Evolutionary conservation across 352 stramenopile species (phyloP), one percentile per base, ranked within the genome.

Genomic region (Thalassiosira mediterranea): DNA sequence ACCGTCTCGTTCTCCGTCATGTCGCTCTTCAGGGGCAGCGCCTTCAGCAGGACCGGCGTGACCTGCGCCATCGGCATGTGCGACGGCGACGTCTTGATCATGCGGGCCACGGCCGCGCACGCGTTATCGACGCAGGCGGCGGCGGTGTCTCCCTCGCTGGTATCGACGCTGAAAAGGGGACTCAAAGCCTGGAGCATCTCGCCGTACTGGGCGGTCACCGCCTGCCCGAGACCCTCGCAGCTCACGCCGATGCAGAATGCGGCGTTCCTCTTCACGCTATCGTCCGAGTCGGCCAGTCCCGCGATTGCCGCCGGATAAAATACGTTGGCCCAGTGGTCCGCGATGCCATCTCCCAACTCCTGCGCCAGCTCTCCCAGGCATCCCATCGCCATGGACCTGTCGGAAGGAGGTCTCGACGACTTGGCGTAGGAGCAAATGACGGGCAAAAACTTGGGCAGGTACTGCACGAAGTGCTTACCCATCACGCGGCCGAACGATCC

Each of bases 1-100:
- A 98, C 95, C 11, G 96, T 95, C 67, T 95, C 87, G 75, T 96
- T 98, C 87, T 99, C 97, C 61, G 96, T 95, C 80, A 97, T 96
- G 87, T 99, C 97, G 52, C 89, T 95, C 88, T 98, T 98, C 52
- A 99, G 87, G 21, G 97, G 97, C 47, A 99, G 81, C 31, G 90
- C 88, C 52, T 90, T 88, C 17, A 99, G 87, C 42, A 99, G 88
- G 56, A 97, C 95, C 7, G 96, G 96, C 49, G 99, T 78, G 54
- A 99, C 95, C 64, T 97, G 91, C 56, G 94, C 89, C 49, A 98
- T 82, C 23, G 96, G 96, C 44, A 98, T 85, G 44, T 89, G 88
- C 11, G 70, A 82, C 15, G 89, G 89, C 21, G 68, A 90, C 26
- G 87, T 79, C 65, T 96, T 94, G 69, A 98, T 97, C 93, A 98